Evolutionary conservation across 306 rosid genomes (phyloP), one percentile per base, ranked within the genome.

Genomic region (Leucaena leucocephala): DNA sequence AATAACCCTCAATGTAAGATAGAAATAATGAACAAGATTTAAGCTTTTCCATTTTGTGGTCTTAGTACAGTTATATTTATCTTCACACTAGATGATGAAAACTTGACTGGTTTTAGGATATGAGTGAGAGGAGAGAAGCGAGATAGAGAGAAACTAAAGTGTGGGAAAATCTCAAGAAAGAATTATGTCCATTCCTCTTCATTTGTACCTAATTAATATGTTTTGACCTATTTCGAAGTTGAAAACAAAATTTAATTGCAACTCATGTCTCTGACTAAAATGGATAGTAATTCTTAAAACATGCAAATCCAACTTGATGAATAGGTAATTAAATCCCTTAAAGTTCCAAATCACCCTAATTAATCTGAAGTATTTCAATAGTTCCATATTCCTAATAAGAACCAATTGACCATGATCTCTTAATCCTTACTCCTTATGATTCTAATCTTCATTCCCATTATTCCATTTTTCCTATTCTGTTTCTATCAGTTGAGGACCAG

Each of bases 31-130:
- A 52, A 17, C 22, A 52, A 49, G 55, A 49, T 27, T 27, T 27
- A 27, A 19, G 55, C 59, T 13, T 64, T 54, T 61, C 59, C 19
- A 33, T 67, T 64, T 64, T 52, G 6, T 43, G 38, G 6, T 65
- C 44, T 58, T 17, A 44, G 1, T 64, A 33, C 17, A 12, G 43
- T 65, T 75, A 40, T 46, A 62, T 54, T 6, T 6, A 13, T 68
- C 68, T 46, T 39, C 74, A 40, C 68, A 45, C 74, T 35, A 45
- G 64, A 34, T 74, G 27, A 55, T 57, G 72, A 34, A 19, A 61
- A 40, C 19, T 68, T 75, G 72, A 58, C 27, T 46, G 64, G 49
- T 75, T 80, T 49, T 66, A 13, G 15, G 22, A 22, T 33, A 75
- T 45, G 44, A 21, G 16, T 14, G 8, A 12, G 44, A 63, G 68